Evolutionary conservation across 345 rosid genomes (phyloP), one percentile per base, ranked within the genome.

Genomic region (Rhodomyrtus tomentosa): DNA sequence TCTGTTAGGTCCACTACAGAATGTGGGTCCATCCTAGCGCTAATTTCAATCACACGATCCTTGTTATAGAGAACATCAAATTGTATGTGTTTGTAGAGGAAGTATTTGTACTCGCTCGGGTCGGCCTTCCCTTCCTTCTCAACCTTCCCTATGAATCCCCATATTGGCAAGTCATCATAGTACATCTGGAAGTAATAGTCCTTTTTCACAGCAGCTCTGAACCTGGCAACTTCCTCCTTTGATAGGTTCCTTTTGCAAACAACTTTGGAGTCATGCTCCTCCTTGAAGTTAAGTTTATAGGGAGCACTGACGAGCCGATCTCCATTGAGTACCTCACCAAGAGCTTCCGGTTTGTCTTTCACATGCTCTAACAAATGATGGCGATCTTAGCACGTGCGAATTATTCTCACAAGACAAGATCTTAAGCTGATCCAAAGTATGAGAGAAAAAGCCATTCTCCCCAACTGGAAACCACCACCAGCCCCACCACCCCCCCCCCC

Each of bases 121-220:
- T 92, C 92, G 32, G 45, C 10, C 84, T 93, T 93, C 24, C 92
- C 93, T 84, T 95, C 95, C 87, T 91, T 95, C n/a, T 93, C 98
- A 84, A 93, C 92, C 29, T 94, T 95, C 4, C 98, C 98, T 59
- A 95, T 87, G 87, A 95, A 94, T 25, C 98, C 98, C 98, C 98
- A 95, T 11, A 95, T 91, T 55, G 98, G 98, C 85, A 95, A 83
- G 86, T 95, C 98, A 85, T 95, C 96, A 81, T 92, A 95, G 53
- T 94, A 95, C 98, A 95, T 95, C 89, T 95, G 98, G 80, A 93
- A 95, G 89, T 95, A 95, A 80, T 92, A 95, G 87, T 95, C 98
- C 83, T 95, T 95, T 54, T 88, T 92, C 42, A 95, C 93, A 21
- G 94, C 96, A 55, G 84, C 87, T 20, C 96, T 82, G 82, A 93